Conservation (phyloP, 306 rosid species). For the Luffa aegyptiaca region DNA sequence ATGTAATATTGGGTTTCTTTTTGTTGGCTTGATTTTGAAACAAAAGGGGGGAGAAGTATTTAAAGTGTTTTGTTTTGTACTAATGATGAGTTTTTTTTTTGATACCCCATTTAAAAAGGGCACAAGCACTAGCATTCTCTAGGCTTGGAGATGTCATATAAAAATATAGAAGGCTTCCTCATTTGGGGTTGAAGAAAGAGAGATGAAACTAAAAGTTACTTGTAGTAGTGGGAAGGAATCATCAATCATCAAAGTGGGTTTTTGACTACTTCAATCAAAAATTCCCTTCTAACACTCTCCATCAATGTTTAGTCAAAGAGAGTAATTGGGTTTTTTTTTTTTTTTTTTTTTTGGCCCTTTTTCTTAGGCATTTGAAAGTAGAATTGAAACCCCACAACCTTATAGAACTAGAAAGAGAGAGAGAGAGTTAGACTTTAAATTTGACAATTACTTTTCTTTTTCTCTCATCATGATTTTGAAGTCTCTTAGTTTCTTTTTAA, state of each 20-base stretch:
- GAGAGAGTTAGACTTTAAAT: background rate
- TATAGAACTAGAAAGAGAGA: background rate
- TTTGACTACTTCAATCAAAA: slow-evolving; percentile 17
- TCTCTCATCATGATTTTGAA: slow-evolving; percentile 29
- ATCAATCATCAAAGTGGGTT: slow-evolving; percentile 36
- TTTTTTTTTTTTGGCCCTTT: slow-evolving; percentile 10
- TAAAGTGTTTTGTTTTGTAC: slow-evolving; percentile 3
- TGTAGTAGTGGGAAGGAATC: slow-evolving; percentile 40
- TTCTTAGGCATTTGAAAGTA: background rate
- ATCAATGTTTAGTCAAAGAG: slow-evolving; percentile 38
- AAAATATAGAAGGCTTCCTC: slow-evolving; percentile 25
- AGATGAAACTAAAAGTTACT: slow-evolving; percentile 21
- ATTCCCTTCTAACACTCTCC: slow-evolving; percentile 12
- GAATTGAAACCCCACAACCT: slow-evolving; percentile 1
- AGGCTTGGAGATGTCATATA: background rate
- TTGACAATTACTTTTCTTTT: slow-evolving; percentile 13
- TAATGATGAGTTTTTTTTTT: background rate
- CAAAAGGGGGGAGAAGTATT: background rate
- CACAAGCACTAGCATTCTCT: slow-evolving; percentile 20
- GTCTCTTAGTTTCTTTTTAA: slow-evolving; percentile 29
- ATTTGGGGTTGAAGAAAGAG: slow-evolving; percentile 38
- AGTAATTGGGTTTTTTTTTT: slow-evolving; percentile 17
- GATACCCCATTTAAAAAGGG: background rate
- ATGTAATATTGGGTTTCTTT: background rate
- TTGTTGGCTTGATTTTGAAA: slow-evolving; percentile 3